Evolutionary conservation across 75 land plant genomes (phyloP), one percentile per base, ranked within the genome.

Genomic region (Pinus taeda): DNA sequence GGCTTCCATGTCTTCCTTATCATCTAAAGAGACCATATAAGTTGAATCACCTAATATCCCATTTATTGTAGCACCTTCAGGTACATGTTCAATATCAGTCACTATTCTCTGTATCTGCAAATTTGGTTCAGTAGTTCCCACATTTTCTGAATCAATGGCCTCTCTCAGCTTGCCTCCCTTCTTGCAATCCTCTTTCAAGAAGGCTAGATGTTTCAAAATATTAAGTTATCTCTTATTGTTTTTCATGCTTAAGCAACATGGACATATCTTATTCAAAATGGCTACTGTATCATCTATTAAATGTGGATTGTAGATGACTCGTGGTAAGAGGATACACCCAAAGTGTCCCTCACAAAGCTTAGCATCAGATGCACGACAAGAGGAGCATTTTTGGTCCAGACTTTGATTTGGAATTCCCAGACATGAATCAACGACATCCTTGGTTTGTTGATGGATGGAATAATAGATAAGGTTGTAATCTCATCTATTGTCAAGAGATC

Each of bases 321-420:
- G 57, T 42, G 82, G 82, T 6, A 81, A 70, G 13, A n/a, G 17
- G 29, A 81, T 78, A 49, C 78, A 79, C 30, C 82, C 82, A 77
- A 81, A 81, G 76, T 81, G 82, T 65, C 82, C 82, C 13, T 79
- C 81, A 45, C 81, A 79, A 15, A 60, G 57, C 21, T 57, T 71
- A 36, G 53, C 21, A 2, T 39, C 65, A 36, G 18, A n/a, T 57
- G 79, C 81, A 49, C 81, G 67, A 61, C 81, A 79, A 14, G 67
- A 76, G 67, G 36, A 29, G 76, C 81, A 79, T n/a, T 71, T 30
- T 17, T 39, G 61, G 14, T 59, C 79, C 26, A 60, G 53, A 29
- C 81, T 77, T 42, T 30, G 53, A 53, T 58, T 59, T 33, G 76
- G 65, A 36, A 75, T 21, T 22, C 81, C 81, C 30, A 79, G 81